phyloP scores from a whole-genome alignment of 2,329 filamentous ascomycete species.

The Nectriaceae sp. region DNA sequence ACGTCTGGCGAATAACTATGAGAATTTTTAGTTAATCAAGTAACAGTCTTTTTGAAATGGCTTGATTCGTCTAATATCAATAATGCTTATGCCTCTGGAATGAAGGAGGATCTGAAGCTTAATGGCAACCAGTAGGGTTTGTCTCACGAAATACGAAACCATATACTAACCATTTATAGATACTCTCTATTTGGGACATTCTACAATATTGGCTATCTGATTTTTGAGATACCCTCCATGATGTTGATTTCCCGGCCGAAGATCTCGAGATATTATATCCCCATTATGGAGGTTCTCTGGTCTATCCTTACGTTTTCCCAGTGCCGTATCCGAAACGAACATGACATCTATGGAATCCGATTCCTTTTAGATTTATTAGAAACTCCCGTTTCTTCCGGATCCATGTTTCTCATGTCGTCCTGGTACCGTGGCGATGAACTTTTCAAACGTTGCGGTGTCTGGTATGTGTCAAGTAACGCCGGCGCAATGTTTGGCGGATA shows the following conservation, averaged over 20 bases:
- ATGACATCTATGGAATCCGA: conserved; percentile 31
- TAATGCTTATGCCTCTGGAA: conserved; percentile 40
- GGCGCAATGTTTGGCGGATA: conserved; percentile 27
- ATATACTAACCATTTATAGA: too few relatives aligned
- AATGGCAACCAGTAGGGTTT: too few relatives aligned
- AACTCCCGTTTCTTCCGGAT: conserved; percentile 13
- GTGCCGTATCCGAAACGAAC: conserved; percentile 21
- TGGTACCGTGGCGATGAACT: conserved; percentile 13
- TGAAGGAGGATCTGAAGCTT: conserved; percentile 35
- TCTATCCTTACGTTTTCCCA: conserved; percentile 25
- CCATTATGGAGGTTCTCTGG: conserved; percentile 22
- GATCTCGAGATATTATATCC: conserved; percentile 22
- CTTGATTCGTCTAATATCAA: conserved; percentile 24
- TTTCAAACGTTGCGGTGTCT: conserved; percentile 10
- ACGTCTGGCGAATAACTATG: not conserved
- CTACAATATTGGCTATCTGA: conserved; percentile 20
- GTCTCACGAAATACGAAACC: too few relatives aligned
- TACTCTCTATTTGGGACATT: conserved; percentile 23
- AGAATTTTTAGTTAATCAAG: not conserved
- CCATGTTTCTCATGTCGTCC: conserved; percentile 3
- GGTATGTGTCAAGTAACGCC: conserved; percentile 14
- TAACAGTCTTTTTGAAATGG: not conserved
- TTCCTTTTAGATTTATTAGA: conserved; percentile 32
- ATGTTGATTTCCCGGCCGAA: conserved; percentile 20
- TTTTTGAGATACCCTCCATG: conserved; percentile 16